Evolutionary conservation across 306 rosid genomes (phyloP).

Genomic region (Quercus parvula): DNA sequence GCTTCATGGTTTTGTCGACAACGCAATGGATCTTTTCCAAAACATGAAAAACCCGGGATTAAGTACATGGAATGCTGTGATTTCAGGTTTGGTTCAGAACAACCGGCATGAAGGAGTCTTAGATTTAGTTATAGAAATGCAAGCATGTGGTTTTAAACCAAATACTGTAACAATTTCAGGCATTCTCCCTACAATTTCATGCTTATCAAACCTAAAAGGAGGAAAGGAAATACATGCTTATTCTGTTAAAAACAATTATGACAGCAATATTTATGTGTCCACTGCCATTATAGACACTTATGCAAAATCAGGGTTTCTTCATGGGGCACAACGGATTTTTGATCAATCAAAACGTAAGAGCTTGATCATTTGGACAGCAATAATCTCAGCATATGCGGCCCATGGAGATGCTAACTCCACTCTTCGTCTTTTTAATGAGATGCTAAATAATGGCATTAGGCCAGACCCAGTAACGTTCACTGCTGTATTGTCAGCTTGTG

Average conservation of each 20-base stretch:
- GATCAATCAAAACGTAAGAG: slow-evolving; percentile 49
- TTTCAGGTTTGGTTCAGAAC: slow-evolving; percentile 83
- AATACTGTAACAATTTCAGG: slow-evolving; percentile 73
- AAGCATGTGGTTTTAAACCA: slow-evolving; percentile 46
- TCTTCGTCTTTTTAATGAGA: slow-evolving; percentile 52
- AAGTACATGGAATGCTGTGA: slow-evolving; percentile 69
- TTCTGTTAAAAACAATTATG: slow-evolving; percentile 54
- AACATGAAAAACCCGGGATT: slow-evolving; percentile 41
- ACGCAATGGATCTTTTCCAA: slow-evolving; percentile 59
- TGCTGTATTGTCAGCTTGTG: slow-evolving; percentile 64
- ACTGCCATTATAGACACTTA: slow-evolving; percentile 72
- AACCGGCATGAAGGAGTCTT: slow-evolving; percentile 41
- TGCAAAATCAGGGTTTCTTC: slow-evolving; percentile 68
- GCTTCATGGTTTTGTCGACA: slow-evolving; percentile 61
- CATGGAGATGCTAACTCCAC: slow-evolving; percentile 66
- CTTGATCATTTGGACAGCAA: slow-evolving; percentile 71
- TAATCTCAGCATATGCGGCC: slow-evolving; percentile 75
- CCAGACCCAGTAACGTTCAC: slow-evolving; percentile 79
- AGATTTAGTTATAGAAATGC: slow-evolving; percentile 58
- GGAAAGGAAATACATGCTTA: slow-evolving; percentile 79
- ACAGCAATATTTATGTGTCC: slow-evolving; percentile 53
- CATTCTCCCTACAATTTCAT: slow-evolving; percentile 55
- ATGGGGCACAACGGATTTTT: slow-evolving; percentile 52
- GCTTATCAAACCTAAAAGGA: slow-evolving; percentile 57
- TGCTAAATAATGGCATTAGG: slow-evolving; percentile 57